phyloP scores from a whole-genome alignment of 106 monocot genomes.

The Posidonia australis region DNA sequence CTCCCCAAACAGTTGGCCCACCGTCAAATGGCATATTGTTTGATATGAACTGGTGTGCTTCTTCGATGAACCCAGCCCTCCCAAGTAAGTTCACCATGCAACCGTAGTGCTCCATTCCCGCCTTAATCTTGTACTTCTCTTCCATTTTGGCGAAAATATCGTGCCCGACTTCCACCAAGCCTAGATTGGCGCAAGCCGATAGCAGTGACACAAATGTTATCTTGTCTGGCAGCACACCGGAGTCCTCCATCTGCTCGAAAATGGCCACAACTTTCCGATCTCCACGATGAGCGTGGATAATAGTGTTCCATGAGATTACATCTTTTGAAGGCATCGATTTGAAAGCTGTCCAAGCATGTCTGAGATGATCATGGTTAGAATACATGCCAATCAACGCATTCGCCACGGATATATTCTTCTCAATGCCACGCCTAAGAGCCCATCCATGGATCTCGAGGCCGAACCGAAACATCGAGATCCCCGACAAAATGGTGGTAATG shows the following conservation, averaged over 20 bases:
- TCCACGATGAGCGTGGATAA: conserved; percentile 42
- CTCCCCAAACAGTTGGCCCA: conserved; percentile 56
- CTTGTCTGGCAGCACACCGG: conserved; percentile 40
- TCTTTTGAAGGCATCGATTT: conserved; percentile 51
- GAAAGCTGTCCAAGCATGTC: conserved; percentile 31
- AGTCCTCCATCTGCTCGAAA: conserved; percentile 50
- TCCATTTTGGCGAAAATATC: conserved; percentile 50
- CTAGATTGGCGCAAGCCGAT: conserved; percentile 53
- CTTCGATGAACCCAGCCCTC: conserved; percentile 54
- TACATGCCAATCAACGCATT: conserved; percentile 68
- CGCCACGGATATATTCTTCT: conserved; percentile 29
- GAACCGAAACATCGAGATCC: conserved; percentile 1
- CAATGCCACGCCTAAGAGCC: conserved; percentile 50
- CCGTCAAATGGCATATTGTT: conserved; percentile 31
- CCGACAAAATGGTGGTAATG: conserved; percentile 44
- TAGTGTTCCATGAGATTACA: conserved; percentile 72
- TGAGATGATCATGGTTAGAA: conserved; percentile 9
- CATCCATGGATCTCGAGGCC: conserved; percentile 56
- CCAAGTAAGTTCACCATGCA: conserved; percentile 86
- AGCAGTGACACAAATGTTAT: conserved; percentile 65
- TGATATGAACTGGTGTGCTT: conserved; percentile 41
- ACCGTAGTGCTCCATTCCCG: conserved; percentile 53
- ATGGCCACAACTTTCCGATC: conserved; percentile 22
- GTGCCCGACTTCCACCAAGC: conserved; percentile 45
- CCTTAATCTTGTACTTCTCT: conserved; percentile 33